phyloP scores from a whole-genome alignment of 2,329 filamentous ascomycete genomes.

The Penicillium sp. region DNA sequence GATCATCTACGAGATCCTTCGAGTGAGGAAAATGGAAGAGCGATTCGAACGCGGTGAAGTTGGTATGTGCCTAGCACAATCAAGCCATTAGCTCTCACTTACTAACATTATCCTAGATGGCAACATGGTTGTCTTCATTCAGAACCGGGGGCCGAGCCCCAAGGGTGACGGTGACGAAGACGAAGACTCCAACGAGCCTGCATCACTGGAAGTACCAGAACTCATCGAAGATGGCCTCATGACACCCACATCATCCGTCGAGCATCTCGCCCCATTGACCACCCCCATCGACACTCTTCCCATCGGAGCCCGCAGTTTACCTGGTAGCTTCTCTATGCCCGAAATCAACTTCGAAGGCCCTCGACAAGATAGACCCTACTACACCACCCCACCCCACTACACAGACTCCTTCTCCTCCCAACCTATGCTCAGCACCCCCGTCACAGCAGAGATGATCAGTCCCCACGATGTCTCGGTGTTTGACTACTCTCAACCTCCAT shows the following conservation, averaged over 20 bases:
- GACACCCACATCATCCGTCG: conserved; percentile 27
- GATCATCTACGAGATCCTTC: conserved; percentile 44
- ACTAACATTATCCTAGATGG: conserved; percentile 26
- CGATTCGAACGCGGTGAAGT: conserved; percentile 43
- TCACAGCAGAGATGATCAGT: conserved; percentile 27
- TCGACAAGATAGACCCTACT: conserved; percentile 31
- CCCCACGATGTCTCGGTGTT: conserved; percentile 32
- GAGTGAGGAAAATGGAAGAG: conserved; percentile 42
- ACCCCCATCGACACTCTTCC: conserved; percentile 26
- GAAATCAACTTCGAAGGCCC: conserved; percentile 29
- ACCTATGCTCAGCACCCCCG: conserved; percentile 28
- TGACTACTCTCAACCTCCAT: conserved; percentile 31
- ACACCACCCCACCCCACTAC: conserved; percentile 28
- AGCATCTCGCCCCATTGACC: conserved; percentile 23
- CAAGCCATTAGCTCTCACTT: background rate
- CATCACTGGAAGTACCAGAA: conserved; percentile 26
- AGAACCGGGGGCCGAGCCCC: conserved; percentile 36
- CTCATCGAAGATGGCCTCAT: conserved; percentile 28
- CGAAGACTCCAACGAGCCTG: conserved; percentile 26
- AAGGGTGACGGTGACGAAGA: conserved; percentile 31
- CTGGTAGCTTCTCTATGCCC: conserved; percentile 31
- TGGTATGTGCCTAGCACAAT: conserved; percentile 27
- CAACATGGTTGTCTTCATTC: conserved; percentile 38
- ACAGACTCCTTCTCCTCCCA: conserved; percentile 30
- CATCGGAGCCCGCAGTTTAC: conserved; percentile 18